phyloP scores from a whole-genome alignment of 75 land plant species.

The Selaginella tamariscina region DNA sequence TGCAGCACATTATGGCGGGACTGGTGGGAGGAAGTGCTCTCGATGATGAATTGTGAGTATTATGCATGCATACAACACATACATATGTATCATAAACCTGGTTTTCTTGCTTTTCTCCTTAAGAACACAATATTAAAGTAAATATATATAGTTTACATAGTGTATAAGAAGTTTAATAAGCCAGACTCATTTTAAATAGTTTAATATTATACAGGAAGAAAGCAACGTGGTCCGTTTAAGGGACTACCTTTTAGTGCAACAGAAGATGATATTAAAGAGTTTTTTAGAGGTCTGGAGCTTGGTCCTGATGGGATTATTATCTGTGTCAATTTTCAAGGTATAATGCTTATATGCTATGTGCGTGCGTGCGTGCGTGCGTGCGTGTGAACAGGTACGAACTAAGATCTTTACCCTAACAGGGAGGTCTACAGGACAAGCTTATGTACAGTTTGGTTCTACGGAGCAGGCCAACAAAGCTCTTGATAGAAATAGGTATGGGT shows the following conservation, averaged over 20 bases:
- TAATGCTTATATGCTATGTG: neutral
- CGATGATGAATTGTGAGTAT: constrained; percentile 33
- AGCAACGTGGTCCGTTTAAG: constrained; percentile 36
- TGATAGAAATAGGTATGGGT: constrained; percentile 25
- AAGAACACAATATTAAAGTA: neutral
- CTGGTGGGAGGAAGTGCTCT: constrained; percentile 36
- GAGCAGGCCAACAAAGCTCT: constrained; percentile 31
- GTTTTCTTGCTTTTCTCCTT: constrained; percentile 2
- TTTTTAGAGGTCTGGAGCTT: constrained; percentile 29
- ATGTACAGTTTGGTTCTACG: constrained; percentile 33
- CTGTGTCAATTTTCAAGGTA: constrained; percentile 37
- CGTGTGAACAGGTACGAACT: too few relatives aligned
- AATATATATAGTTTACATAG: neutral
- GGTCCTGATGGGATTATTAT: constrained; percentile 37
- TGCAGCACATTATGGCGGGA: constrained; percentile 21
- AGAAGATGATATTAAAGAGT: constrained; percentile 28
- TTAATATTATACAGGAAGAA: too few relatives aligned
- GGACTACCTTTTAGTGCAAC: constrained; percentile 33
- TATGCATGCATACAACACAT: too few relatives aligned
- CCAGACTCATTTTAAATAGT: too few relatives aligned
- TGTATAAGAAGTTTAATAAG: too few relatives aligned
- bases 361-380: neutral
- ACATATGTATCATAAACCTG: too few relatives aligned
- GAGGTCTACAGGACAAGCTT: constrained; percentile 34
- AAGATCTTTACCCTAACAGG: constrained; percentile 20